These are phyloP conservation scores for Syzygium syzygioides DNA, from an alignment of 441 rosid genomes.

Conservation along the genomic window DNA sequence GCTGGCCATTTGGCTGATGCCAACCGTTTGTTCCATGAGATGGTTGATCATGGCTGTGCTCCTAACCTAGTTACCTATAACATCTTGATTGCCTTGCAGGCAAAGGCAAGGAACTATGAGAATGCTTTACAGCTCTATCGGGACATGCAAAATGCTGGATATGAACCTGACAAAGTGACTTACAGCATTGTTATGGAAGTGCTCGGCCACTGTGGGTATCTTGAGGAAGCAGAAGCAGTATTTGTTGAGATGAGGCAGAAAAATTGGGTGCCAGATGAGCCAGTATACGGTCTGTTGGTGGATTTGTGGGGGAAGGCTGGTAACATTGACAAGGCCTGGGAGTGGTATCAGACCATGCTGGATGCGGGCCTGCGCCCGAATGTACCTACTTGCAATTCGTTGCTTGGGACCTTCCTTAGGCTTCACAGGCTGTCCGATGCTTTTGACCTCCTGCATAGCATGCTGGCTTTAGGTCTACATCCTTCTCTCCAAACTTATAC, in stretches of 20 bases:
- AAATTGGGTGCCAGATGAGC: constrained; percentile 89
- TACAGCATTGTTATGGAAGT: constrained; percentile 94
- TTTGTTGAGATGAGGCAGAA: constrained; percentile 68
- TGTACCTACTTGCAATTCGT: constrained; percentile 87
- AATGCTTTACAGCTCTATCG: constrained; percentile 69
- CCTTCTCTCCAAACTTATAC: constrained; percentile 88
- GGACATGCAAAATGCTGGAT: constrained; percentile 74
- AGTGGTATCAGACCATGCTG: constrained; percentile 83
- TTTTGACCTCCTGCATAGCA: constrained; percentile 56
- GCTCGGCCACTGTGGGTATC: constrained; percentile 83
- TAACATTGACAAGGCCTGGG: constrained; percentile 73
- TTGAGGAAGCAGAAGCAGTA: constrained; percentile 79
- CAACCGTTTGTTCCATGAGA: constrained; percentile 66
- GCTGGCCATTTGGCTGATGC: constrained; percentile 82
- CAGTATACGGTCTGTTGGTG: constrained; percentile 80
- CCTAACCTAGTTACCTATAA: constrained; percentile 84
- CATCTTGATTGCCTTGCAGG: constrained; percentile 85
- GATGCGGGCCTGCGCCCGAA: constrained; percentile 69
- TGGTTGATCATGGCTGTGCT: constrained; percentile 78
- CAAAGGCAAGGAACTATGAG: constrained; percentile 80
- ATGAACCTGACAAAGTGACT: constrained; percentile 83
- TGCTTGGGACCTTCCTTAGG: constrained; percentile 84
- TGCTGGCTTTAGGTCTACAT: constrained; percentile 55
- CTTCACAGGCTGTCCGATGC: constrained; percentile 64
- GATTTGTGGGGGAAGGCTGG: constrained; percentile 95